Evolutionary conservation across 768 basidiomycete species (phyloP).

Genomic region (Xanthoconium stramineum): DNA sequence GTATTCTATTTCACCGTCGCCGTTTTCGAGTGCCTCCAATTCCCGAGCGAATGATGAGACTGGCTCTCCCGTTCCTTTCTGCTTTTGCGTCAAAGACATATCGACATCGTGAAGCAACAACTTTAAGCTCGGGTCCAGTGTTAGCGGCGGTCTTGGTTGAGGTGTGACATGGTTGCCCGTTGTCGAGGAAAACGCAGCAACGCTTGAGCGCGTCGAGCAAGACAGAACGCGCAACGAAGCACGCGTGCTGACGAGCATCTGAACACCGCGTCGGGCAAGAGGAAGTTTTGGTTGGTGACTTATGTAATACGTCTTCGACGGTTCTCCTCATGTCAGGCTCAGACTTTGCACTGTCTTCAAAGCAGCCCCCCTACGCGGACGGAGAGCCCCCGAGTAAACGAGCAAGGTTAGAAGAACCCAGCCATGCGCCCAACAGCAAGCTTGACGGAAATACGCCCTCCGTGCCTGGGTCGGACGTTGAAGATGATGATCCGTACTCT

Average conservation of each 20-base stretch:
- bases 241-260: conserved; percentile 26
- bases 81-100: conserved; percentile 49
- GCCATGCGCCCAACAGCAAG: conserved; percentile 15
- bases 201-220: conserved; percentile 20
- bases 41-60: conserved; percentile 39
- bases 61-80: conserved; percentile 26
- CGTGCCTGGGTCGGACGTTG: conserved; percentile 19
- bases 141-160: conserved; percentile 56
- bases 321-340: conserved; percentile 14
- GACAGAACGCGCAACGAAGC: conserved; percentile 25
- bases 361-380: conserved; percentile 4
- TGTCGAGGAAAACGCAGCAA: conserved; percentile 32
- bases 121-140: conserved; percentile 65
- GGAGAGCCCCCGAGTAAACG: conserved; percentile 32
- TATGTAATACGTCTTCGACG: conserved; percentile 19
- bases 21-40: conserved; percentile 49
- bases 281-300: conserved; percentile 1
- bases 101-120: conserved; percentile 65
- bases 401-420: conserved; percentile 32
- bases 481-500: conserved; percentile 28
- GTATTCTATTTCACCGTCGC: conserved; percentile 29
- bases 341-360: conserved; percentile 5
- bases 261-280: neutral
- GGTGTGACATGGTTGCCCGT: conserved; percentile 22
- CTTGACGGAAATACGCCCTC: conserved; percentile 30